Conservation (phyloP, 345 rosid genomes). For the Streptanthus diversifolius region DNA sequence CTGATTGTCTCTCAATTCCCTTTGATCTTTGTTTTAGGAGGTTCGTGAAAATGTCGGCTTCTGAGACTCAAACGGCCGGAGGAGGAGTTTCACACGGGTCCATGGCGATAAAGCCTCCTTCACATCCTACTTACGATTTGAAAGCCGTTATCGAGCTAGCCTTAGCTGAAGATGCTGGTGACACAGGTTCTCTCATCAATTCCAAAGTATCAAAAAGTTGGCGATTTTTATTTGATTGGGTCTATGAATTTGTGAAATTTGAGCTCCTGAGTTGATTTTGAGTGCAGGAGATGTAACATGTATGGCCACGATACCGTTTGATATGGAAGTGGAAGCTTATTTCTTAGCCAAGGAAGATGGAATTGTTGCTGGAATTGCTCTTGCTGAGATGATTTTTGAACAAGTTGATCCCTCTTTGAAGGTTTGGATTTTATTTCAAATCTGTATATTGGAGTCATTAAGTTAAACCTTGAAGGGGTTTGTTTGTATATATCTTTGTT, state of each 20-base stretch:
- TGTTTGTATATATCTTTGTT: background rate
- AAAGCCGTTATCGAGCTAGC: conserved; percentile 67
- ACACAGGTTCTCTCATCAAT: conserved; percentile 51
- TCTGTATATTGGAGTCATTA: background rate
- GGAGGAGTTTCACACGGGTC: conserved; percentile 35
- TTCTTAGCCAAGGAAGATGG: conserved; percentile 95
- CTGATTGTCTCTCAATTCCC: background rate
- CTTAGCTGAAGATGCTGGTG: conserved; percentile 87
- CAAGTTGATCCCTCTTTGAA: conserved; percentile 83
- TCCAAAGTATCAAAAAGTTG: background rate
- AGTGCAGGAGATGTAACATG: conserved; percentile 88
- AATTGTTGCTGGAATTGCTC: conserved; percentile 72
- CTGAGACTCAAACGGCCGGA: conserved; percentile 28
- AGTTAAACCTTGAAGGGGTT: background rate
- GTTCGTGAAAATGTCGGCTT: conserved; percentile 51
- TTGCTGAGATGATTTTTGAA: conserved; percentile 79
- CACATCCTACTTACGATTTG: conserved; percentile 86
- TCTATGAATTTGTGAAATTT: background rate
- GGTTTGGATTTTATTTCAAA: conserved; percentile 39
- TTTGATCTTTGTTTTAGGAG: conserved; percentile 28
- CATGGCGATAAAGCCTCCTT: conserved; percentile 74
- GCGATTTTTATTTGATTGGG: background rate
- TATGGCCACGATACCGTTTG: conserved; percentile 80
- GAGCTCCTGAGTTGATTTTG: background rate
- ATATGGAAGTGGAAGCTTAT: conserved; percentile 85